Conservation (phyloP, 2,329 filamentous ascomycete species). For the Epicoccum sorghinum region DNA sequence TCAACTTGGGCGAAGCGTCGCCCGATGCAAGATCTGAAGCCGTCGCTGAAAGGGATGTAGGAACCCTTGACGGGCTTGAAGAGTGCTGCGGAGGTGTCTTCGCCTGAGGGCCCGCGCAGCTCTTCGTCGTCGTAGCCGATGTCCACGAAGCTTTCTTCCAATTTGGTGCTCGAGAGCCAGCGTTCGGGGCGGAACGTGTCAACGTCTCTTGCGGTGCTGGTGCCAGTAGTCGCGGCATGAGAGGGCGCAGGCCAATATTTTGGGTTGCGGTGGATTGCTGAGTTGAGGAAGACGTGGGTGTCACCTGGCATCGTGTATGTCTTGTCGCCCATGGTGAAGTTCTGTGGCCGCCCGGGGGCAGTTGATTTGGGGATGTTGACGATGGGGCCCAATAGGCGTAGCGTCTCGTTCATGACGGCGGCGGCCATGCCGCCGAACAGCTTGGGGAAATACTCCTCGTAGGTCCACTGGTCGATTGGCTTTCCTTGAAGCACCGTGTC, state of each 20-base stretch:
- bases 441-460: constrained; percentile 68
- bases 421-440: constrained; percentile 74
- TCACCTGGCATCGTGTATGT: constrained; percentile 64
- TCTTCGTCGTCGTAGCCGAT: constrained; percentile 57
- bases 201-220: constrained; percentile 55
- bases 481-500: constrained; percentile 66
- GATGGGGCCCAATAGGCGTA: constrained; percentile 75
- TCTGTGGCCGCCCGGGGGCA: constrained; percentile 55
- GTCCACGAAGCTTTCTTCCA: constrained; percentile 39
- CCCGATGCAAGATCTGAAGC: constrained; percentile 61
- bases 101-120: constrained; percentile 64
- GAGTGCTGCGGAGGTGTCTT: constrained; percentile 66
- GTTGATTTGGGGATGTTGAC: constrained; percentile 73
- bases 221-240: constrained; percentile 33
- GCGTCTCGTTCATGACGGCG: constrained; percentile 77
- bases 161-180: constrained; percentile 62
- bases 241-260: constrained; percentile 69
- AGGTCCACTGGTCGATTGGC: constrained; percentile 70
- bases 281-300: constrained; percentile 61
- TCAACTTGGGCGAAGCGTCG: constrained; percentile 64
- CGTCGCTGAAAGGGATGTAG: constrained; percentile 63
- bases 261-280: constrained; percentile 69
- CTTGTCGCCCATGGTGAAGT: constrained; percentile 64
- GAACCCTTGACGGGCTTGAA: constrained; percentile 58
- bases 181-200: constrained; percentile 74